Base-by-base conservation (phyloP, 2,329 filamentous ascomycete species). In the Sordariomycetes sp. region DNA sequence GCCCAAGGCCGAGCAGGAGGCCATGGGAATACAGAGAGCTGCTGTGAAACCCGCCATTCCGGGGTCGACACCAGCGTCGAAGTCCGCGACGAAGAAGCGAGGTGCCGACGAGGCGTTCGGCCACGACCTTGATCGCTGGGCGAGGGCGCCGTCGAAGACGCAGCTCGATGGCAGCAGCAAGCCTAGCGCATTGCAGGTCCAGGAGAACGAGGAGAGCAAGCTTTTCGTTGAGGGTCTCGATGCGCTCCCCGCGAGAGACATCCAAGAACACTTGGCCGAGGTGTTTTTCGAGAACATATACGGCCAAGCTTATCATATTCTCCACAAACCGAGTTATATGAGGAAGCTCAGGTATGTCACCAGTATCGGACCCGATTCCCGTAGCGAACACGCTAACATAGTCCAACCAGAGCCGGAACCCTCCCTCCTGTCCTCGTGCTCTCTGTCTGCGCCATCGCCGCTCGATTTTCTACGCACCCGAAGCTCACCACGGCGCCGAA, bases 281-380 rank as follows among this genome's bases (percentile, higher is more conserved):
- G 85, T 97, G 0, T 99, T 95, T 69, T 99, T 97, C 67, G 93
- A 97, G 67, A 92, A 88, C 66, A 82, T 97, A 1, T 97, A 99
- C 68, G 94, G 94, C 10, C 94, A 97, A 69, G 89, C 90, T 37
- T 99, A 97, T 69, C 89, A 95, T 62, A 76, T 99, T 22, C 81
- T 99, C 11, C 94, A 99, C 72, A 97, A 97, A 69, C 93, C 94
- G 43, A 97, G 92, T 69, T 97, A 95, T 69, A 96, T 97, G 88
- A 83, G 92, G 60, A 90, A 90, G 66, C 71, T 94, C 58, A 83
- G 79, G 85, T 87, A 72, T 62, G 82, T 75, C 40, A 18, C 40
- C 18, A n/a, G 40, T n/a, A 8, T 7, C 16, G 18, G 8, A 46
- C 6, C 40, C 14, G 7, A 46, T n/a, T 46, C 3, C 5, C 18